These are phyloP conservation scores for Lachancea lanzarotensis DNA, from an alignment of 805 yeast genomes.

Conservation along the genomic window DNA sequence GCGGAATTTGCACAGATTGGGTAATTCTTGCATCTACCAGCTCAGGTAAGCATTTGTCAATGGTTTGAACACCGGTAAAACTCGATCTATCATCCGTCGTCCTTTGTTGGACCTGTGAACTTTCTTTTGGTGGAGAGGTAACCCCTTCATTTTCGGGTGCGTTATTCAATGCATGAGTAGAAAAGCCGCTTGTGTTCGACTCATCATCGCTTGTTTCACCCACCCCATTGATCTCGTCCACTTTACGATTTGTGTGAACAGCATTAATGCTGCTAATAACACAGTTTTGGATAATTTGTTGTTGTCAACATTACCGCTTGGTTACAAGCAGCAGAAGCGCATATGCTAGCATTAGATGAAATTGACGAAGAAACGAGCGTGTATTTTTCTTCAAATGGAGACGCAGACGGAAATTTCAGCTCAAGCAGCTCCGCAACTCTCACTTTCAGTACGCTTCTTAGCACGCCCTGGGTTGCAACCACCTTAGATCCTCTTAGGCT, in stretches of 20 bases:
- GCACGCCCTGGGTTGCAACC: constrained; percentile 8
- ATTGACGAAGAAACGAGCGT: not conserved
- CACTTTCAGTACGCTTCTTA: not conserved
- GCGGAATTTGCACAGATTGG: not conserved
- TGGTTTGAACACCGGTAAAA: not conserved
- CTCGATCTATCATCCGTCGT: not conserved
- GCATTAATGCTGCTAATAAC: not conserved
- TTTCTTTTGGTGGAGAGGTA: not conserved
- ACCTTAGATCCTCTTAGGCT: not conserved
- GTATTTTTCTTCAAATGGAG: not conserved
- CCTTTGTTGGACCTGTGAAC: not conserved
- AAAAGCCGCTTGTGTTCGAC: not conserved
- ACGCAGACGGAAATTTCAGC: no score
- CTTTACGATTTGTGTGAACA: not conserved
- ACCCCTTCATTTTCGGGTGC: not conserved
- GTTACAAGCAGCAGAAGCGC: constrained; percentile 1
- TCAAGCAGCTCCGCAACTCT: no score
- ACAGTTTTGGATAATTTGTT: not conserved
- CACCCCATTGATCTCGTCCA: not conserved
- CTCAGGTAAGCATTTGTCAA: not conserved
- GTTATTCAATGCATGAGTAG: not conserved
- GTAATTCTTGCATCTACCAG: not conserved
- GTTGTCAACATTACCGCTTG: constrained; percentile 1
- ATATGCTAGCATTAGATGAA: constrained; percentile 7
- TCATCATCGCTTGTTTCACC: not conserved